Evolutionary conservation across 2,329 filamentous ascomycete genomes (phyloP).

Genomic region (Paramyrothecium sp.): DNA sequence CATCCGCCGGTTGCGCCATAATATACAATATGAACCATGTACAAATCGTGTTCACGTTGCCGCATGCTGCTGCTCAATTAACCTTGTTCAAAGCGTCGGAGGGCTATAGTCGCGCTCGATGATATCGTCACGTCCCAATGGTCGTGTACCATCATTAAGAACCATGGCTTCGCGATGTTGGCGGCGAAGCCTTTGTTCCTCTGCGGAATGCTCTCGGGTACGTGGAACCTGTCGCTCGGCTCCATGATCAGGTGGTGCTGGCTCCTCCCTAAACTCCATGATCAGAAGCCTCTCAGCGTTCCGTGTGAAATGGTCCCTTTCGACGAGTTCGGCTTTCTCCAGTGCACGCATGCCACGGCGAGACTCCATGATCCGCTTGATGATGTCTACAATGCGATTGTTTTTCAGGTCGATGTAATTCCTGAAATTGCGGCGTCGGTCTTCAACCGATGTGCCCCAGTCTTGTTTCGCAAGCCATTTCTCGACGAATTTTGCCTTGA

Average conservation of each 20-base stretch:
- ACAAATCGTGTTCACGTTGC: no score
- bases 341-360: conserved; percentile 50
- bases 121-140: conserved; percentile 73
- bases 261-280: conserved; percentile 30
- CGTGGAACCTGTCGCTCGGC: conserved; percentile 26
- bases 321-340: conserved; percentile 47
- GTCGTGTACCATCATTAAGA: conserved; percentile 78
- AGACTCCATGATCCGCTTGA: conserved; percentile 46
- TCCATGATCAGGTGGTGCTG: conserved; percentile 13
- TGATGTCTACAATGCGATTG: conserved; percentile 53
- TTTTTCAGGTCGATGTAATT: conserved; percentile 47
- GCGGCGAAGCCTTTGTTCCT: conserved; percentile 71
- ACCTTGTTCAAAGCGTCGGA: conserved; percentile 16
- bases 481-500: conserved; percentile 65
- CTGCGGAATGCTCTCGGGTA: conserved; percentile 52
- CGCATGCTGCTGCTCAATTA: background rate
- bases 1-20: no score
- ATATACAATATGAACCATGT: no score
- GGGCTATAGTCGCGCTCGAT: conserved; percentile 62
- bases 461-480: conserved; percentile 73
- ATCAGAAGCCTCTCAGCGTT: conserved; percentile 13
- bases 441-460: conserved; percentile 58
- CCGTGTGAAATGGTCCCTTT: conserved; percentile 28
- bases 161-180: conserved; percentile 87
- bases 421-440: conserved; percentile 52